Base-by-base conservation (phyloP, 345 rosid species). In the Ailanthus altissimus region DNA sequence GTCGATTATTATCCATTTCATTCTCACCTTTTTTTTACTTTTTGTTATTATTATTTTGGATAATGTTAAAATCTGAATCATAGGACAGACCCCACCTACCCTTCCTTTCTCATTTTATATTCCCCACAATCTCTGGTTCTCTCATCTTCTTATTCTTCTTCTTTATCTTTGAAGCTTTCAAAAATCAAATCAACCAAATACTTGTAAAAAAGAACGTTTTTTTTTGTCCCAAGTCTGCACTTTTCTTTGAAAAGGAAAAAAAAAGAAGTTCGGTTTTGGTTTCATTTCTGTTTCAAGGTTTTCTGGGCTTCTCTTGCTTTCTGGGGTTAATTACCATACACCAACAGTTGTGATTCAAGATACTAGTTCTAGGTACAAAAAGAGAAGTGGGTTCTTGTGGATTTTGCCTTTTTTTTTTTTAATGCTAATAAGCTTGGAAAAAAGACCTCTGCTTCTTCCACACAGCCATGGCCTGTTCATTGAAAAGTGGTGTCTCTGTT, bases 401-500 rank as follows among this genome's bases (percentile, higher is more conserved):
- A 4, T 72, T 57, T 67, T 65, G 70, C 23, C n/a, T n/a, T n/a
- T n/a, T n/a, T n/a, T n/a, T 25, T 66, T 9, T n/a, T 63, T 70
- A 5, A 16, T 26, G 61, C 36, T 38, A n/a, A n/a, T 64, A 53
- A 53, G 47, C n/a, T 38, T 18, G 23, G 9, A n/a, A 11, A 64
- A 11, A 43, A 40, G 15, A 5, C n/a, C 8, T 40, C 43, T 32
- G 56, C 23, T 23, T 18, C 23, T 23, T 18, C 15, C 13, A 21
- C 25, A 38, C 50, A 32, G 61, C 13, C 53, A 85, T 85, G 90
- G 85, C 86, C 15, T 81, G 74, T 78, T 83, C 79, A 47, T 75
- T 67, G 76, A 81, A 67, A 32, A 38, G 40, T 40, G 73, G 71
- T 56, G 5, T 78, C 38, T 36, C 45, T 40, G 57, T 84, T 65